Percentiles rank a stretch among this genome's conserved stretches.
Evolutionary conservation across 148 eudicot species (phyloP).

Genomic region (Limonium bicolor): DNA sequence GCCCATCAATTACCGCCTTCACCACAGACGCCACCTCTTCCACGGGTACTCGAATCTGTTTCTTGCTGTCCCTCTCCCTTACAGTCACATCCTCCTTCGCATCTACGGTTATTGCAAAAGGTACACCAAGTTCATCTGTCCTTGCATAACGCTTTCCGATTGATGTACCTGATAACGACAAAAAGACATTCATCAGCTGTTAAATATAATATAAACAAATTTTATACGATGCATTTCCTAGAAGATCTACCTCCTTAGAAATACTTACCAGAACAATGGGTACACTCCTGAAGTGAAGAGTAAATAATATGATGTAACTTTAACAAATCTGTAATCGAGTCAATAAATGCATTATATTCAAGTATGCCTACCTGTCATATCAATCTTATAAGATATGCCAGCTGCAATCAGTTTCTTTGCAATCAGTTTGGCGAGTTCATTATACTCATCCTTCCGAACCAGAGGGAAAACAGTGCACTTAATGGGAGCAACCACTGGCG

Average conservation of each 20-base stretch:
- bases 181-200: neutral
- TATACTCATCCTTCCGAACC: constrained; percentile 65
- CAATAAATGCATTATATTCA: neutral
- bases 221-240: too few species aligned
- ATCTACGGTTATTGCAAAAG: constrained; percentile 83
- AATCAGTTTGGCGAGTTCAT: constrained; percentile 62
- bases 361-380: constrained; percentile 52
- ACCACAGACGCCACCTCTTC: constrained; percentile 67
- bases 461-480: constrained; percentile 89
- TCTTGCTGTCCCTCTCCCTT: constrained; percentile 82
- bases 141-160: constrained; percentile 92
- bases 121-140: constrained; percentile 90
- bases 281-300: too few species aligned
- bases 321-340: neutral
- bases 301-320: too few species aligned
- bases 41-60: constrained; percentile 59
- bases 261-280: too few species aligned
- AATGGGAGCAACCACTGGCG: constrained; percentile 87
- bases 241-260: too few species aligned
- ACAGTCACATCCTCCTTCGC: constrained; percentile 53
- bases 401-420: constrained; percentile 46
- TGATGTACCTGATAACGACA: constrained; percentile 48
- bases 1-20: constrained; percentile 63
- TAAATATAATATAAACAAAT: too few species aligned
- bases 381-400: constrained; percentile 75